Conservation (phyloP, 2,329 filamentous ascomycete species). For the Neopestalotiopsis sp. region DNA sequence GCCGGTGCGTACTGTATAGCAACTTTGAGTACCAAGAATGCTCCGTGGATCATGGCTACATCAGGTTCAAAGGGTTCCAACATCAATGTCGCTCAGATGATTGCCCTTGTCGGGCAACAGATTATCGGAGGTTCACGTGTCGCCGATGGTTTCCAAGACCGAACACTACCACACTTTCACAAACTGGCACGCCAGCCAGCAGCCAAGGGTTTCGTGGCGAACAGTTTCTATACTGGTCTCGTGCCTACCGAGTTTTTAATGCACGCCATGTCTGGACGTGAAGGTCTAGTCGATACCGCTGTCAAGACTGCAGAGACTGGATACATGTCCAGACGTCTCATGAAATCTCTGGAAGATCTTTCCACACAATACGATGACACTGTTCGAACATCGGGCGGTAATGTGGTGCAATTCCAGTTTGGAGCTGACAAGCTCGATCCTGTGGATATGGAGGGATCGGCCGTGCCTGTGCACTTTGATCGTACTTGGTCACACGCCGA, state of each 20-base stretch:
- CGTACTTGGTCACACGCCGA: slow-evolving; percentile 86
- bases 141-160: slow-evolving; percentile 93
- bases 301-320: slow-evolving; percentile 99
- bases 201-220: slow-evolving; percentile 94
- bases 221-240: slow-evolving; percentile 95
- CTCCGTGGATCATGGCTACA: slow-evolving; percentile 94
- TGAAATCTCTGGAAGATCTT: slow-evolving; percentile 97
- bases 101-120: slow-evolving; percentile 95
- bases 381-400: slow-evolving; percentile 86
- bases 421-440: slow-evolving; percentile 95
- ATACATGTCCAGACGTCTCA: slow-evolving; percentile 97
- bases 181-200: slow-evolving; percentile 92
- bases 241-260: slow-evolving; percentile 94
- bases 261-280: slow-evolving; percentile 97
- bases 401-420: slow-evolving; percentile 96
- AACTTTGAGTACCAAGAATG: slow-evolving; percentile 88
- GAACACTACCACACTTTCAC: slow-evolving; percentile 91
- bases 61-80: slow-evolving; percentile 96
- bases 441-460: slow-evolving; percentile 95
- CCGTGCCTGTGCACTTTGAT: slow-evolving; percentile 89
- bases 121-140: slow-evolving; percentile 96
- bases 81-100: slow-evolving; percentile 99
- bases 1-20: slow-evolving; percentile 91
- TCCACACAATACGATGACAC: slow-evolving; percentile 95
- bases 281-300: slow-evolving; percentile 97